These are phyloP conservation scores for Fusarium staphyleae DNA, from an alignment of 2,329 filamentous ascomycete species.

Conservation along the genomic window DNA sequence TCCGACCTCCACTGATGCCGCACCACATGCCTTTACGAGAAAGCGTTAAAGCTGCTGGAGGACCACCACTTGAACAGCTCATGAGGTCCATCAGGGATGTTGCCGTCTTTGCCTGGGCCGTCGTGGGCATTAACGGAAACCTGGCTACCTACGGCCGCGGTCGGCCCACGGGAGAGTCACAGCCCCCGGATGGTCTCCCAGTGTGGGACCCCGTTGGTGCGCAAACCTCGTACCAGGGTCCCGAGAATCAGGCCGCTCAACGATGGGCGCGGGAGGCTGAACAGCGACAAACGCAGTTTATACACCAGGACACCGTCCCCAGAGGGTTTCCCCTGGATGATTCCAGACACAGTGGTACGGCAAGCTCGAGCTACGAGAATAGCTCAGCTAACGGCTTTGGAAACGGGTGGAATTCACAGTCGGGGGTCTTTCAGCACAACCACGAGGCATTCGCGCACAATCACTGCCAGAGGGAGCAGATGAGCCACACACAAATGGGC, in stretches of 20 bases:
- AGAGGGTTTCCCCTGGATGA: slow-evolving; percentile 4
- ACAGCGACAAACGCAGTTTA: slow-evolving; percentile 4
- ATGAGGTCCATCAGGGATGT: slow-evolving; percentile 85
- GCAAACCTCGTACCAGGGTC: slow-evolving; percentile 31
- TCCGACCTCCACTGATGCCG: slow-evolving; percentile 48
- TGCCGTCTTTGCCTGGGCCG: slow-evolving; percentile 86
- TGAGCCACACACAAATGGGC: background rate
- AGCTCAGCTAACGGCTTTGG: slow-evolving; percentile 6
- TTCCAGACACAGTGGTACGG: slow-evolving; percentile 1
- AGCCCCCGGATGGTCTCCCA: slow-evolving; percentile 53
- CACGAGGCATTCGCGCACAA: slow-evolving; percentile 25
- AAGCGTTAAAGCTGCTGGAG: slow-evolving; percentile 55
- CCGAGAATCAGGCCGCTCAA: slow-evolving; percentile 37
- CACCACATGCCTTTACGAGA: slow-evolving; percentile 55
- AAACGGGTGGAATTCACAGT: slow-evolving; percentile 19
- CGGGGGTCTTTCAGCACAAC: slow-evolving; percentile 21
- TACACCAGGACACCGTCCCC: slow-evolving; percentile 5
- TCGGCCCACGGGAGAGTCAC: slow-evolving; percentile 66
- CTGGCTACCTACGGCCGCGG: slow-evolving; percentile 70
- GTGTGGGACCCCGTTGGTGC: slow-evolving; percentile 36
- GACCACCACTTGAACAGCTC: slow-evolving; percentile 67
- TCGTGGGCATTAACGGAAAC: slow-evolving; percentile 80
- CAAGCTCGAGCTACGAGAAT: slow-evolving; percentile 9
- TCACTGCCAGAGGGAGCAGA: background rate
- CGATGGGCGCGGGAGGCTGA: slow-evolving; percentile 29